Conservation (phyloP, 192 early-diverging fungal genomes). For the Irineochytrium annulatum region DNA sequence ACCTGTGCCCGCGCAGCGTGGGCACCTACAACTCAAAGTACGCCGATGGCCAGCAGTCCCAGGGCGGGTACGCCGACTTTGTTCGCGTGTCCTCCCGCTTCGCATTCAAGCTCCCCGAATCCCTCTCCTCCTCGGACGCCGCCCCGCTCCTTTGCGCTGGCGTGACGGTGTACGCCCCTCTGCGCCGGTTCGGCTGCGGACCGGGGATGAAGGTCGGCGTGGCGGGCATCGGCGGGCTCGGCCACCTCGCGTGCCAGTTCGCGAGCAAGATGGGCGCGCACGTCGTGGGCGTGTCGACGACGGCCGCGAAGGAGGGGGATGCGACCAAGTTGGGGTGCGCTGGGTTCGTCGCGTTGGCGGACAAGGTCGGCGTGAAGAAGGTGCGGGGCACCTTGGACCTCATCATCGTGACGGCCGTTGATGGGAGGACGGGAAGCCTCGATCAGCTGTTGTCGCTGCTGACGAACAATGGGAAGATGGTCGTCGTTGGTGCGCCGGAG, state of each 20-base stretch:
- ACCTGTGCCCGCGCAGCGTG: slow-evolving; percentile 15
- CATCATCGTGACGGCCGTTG: slow-evolving; percentile 8
- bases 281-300: slow-evolving; percentile 4
- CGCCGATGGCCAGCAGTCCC: neutral
- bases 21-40: neutral
- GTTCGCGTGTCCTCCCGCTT: neutral
- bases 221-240: slow-evolving; percentile 76
- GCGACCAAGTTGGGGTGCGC: slow-evolving; percentile 15
- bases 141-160: slow-evolving; percentile 81
- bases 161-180: slow-evolving; percentile 66
- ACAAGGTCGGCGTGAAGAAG: slow-evolving; percentile 16
- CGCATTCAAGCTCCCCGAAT: slow-evolving; percentile 62
- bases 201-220: slow-evolving; percentile 67
- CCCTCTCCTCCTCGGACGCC: slow-evolving; percentile 52
- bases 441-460: neutral
- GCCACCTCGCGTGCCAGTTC: slow-evolving; percentile 47
- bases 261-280: slow-evolving; percentile 11
- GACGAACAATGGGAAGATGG: slow-evolving; percentile 50
- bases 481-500: slow-evolving; percentile 61
- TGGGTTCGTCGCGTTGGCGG: slow-evolving; percentile 22
- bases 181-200: slow-evolving; percentile 51
- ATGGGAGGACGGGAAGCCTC: neutral
- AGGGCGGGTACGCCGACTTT: slow-evolving; percentile 10
- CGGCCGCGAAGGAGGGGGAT: slow-evolving; percentile 1
- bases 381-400: slow-evolving; percentile 9